Base-by-base conservation (phyloP, 768 basidiomycete species). In the Leccinum obscurum region DNA sequence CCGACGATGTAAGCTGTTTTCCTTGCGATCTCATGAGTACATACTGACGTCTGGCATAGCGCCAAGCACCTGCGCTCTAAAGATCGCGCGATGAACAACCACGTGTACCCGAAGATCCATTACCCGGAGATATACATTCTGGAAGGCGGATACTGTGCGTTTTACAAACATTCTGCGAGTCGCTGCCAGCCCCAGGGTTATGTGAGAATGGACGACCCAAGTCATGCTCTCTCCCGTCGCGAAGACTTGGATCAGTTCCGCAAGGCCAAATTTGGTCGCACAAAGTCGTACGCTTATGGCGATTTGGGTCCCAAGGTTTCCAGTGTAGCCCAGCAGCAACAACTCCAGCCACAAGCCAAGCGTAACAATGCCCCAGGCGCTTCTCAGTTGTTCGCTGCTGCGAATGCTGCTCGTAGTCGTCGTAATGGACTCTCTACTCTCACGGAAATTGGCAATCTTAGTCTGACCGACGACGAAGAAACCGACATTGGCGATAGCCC, bases 91-190 rank as follows among this genome's bases (percentile, higher is more conserved):
- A 76, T 90, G 78, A 98, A 98, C 76, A 88, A 90, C 63, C 89
- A 91, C 60, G 75, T 85, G 20, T 99, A 99, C 72, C 97, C 97
- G 4, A 90, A 84, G 70, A 88, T 98, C 46, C 90, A 92, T 75
- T 99, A 93, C 70, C 97, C 97, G 0, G 97, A 99, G 76, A 85
- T 98, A 17, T 99, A 98, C 77, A 85, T 99, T 66, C 85, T 99
- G 8, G 93, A 97, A 76, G 97, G 97, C 39, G 97, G 97, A 13
- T 99, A 98, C 75, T 93, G 87, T 66, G 83, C 86, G 48, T 98
- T 94, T 78, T 97, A 82, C 78, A 85, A 87, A 66, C 76, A 79
- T 24, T 88, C 84, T 55, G 77, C 85, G 2, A 71, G 76, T 32
- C 88, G 88, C 50, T 98, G 96, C 77, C 79, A 89, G 52, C 95